Evolutionary conservation across 2,329 filamentous ascomycete genomes (phyloP), one percentile per base, ranked within the genome.

Genomic region (Didymella keratinophila): DNA sequence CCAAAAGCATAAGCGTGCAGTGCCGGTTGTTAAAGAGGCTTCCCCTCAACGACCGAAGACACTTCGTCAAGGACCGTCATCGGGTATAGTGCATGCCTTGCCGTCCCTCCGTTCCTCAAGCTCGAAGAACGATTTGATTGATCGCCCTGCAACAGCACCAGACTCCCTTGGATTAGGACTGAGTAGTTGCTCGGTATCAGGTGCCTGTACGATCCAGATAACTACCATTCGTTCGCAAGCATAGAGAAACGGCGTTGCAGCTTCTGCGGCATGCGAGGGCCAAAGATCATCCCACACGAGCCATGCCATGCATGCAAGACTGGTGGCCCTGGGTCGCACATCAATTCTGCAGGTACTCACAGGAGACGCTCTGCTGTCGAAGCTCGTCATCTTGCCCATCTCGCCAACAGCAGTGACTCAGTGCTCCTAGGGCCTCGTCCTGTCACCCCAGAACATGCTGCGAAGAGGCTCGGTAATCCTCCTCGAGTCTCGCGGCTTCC

Each of bases 201-300:
- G 5, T 70, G 65, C 51, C 63, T 66, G 0, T 67, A 70, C 57
- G 62, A 71, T 45, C 42, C 65, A 1, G 53, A 58, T 9, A 36
- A 25, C 3, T 67, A 69, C 34, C 58, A 66, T 43, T 69, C 65
- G 0, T 70, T 69, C 43, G 52, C 63, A 7, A 62, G 47, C 12
- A 59, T 70, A n/a, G 67, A 71, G 41, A 55, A 58, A 10, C 41
- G 51, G 14, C 45, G 44, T 12, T 66, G 57, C 41, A 48, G 37
- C n/a, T 58, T 63, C 39, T 70, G 64, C 47, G 64, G 62, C n/a
- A 56, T 67, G 48, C 51, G 55, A 32, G 52, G 59, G 16, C 36
- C 61, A 32, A 42, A 48, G 41, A 54, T 51, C 16, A n/a, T 37
- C 10, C 21, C 55, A 1, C 60, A 51, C 41, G 44, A 45, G 5